Base-by-base conservation (phyloP, 164 flowering plant species). In the Platanus orientalis region DNA sequence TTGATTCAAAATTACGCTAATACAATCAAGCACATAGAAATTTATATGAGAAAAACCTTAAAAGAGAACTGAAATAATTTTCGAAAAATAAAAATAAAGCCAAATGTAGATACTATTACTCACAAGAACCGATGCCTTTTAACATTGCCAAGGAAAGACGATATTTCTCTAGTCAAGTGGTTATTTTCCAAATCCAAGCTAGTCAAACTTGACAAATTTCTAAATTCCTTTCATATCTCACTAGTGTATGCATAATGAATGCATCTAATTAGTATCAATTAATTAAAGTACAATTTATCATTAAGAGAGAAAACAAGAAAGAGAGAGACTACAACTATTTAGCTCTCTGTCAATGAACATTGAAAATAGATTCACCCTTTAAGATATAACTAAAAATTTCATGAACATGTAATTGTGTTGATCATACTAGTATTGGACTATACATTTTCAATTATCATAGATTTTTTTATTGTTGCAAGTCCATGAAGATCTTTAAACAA, bases 91-190 rank as follows among this genome's bases (percentile, higher is more conserved):
- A 27, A 40, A 26, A 34, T 4, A 26, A 21, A 44, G 25, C 57
- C 11, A n/a, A 21, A 61, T 4, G 26, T 28, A 67, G 40, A 48
- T 19, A 40, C 34, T 50, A 58, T 52, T 39, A 76, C 98, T 81
- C 74, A 94, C 99, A 94, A 72, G 64, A 83, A 83, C 57, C 82
- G 85, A 69, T 91, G 92, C 71, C 76, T 82, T 47, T 78, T 66
- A 21, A 94, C 86, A 73, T 84, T 85, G 28, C 96, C 96, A 53
- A 94, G 84, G 27, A 92, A 76, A 67, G 87, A 65, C 57, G 99
- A 97, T 76, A 94, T 88, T 73, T 69, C 75, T 69, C 97, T 97
- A 60, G 64, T 77, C 61, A 91, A 80, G 56, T 23, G 83, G 65
- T 91, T 94, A 54, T 81, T 73, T 65, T 76, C 89, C 74, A 94